Evolutionary conservation across 2,329 filamentous ascomycete species (phyloP).

Genomic region (Diaporthe batatas): DNA sequence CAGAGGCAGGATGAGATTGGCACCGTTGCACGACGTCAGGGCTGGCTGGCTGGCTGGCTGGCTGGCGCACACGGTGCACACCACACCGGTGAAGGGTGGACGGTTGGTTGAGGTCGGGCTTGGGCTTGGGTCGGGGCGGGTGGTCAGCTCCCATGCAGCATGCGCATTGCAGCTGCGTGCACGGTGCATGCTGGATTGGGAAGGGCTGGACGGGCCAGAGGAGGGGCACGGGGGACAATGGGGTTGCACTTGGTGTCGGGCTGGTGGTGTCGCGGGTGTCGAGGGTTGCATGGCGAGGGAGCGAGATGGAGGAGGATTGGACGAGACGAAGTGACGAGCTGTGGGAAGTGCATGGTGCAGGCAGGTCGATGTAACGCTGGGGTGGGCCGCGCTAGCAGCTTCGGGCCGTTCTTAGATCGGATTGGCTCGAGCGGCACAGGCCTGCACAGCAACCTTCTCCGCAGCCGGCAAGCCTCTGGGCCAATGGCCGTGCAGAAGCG

Average conservation of each 20-base stretch:
- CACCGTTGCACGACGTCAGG: constrained; percentile 33
- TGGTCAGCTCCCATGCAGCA: constrained; percentile 18
- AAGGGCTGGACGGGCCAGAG: constrained; percentile 27
- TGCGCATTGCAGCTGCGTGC: constrained; percentile 25
- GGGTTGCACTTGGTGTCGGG: constrained; percentile 32
- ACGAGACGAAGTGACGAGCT: constrained; percentile 39
- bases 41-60: neutral
- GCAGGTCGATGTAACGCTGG: constrained; percentile 34
- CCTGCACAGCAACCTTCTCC: constrained; percentile 33
- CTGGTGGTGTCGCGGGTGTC: constrained; percentile 31
- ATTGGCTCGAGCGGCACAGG: constrained; percentile 38
- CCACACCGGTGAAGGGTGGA: constrained; percentile 36
- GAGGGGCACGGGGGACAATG: neutral
- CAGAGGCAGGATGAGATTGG: neutral
- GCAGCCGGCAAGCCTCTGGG: constrained; percentile 25
- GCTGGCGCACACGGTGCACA: neutral
- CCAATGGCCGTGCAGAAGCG: constrained; percentile 36
- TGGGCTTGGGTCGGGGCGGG: constrained; percentile 27
- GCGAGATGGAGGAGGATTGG: constrained; percentile 36
- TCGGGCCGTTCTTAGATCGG: constrained; percentile 40
- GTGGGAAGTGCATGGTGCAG: constrained; percentile 30
- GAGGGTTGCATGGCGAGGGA: constrained; percentile 28
- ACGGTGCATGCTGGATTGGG: constrained; percentile 33
- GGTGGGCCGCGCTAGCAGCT: constrained; percentile 35
- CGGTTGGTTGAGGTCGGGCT: constrained; percentile 26